Base-by-base conservation (phyloP, 192 early-diverging fungal species). In the Phlyctochytrium arcticum region DNA sequence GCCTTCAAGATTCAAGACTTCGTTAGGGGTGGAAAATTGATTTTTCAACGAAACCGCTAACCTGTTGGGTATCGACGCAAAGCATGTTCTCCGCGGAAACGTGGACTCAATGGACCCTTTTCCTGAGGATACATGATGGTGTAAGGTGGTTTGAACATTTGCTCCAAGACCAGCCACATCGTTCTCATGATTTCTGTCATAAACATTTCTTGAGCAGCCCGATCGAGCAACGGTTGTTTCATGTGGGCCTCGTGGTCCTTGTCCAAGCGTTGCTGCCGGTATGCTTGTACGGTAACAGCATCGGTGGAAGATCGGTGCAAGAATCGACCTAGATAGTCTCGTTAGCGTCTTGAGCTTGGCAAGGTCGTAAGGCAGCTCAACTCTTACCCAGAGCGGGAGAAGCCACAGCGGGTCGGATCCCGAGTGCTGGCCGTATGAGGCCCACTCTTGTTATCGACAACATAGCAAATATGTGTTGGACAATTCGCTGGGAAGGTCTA, bases 61-160 rank as follows among this genome's bases (percentile, higher is more conserved):
- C 89, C 95, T 26, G 91, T 90, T 46, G 93, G 92, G 70, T 98
- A 98, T 62, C 95, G 81, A 62, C 95, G 83, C 53, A 98, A 72
- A 12, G 95, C 93, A 73, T 98, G 95, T 80, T 98, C 95, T 23
- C 95, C 95, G 53, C 95, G 85, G 87, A 98, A 98, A 50, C 95
- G 78, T 36, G 95, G 92, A 48, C 86, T 89, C 47, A 98, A 64
- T 15, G 92, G 87, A 5, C 93, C 95, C 84, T 98, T 98, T 72
- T 98, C 95, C 62, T 82, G 88, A 24, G 95, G 95, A 71, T 98
- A 98, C 78, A 90, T 89, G 62, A 98, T 89, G 15, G 95, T 98
- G 75, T 94, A 98, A 10, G 95, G 92, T 54, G 92, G 88, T 48
- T 92, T 88, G 87, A 98, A 91, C 72, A 94, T 91, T 58, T 93